These are phyloP conservation scores for Suhomyces bolitotheri DNA, from an alignment of 1,139 yeast genomes.

Conservation along the genomic window DNA sequence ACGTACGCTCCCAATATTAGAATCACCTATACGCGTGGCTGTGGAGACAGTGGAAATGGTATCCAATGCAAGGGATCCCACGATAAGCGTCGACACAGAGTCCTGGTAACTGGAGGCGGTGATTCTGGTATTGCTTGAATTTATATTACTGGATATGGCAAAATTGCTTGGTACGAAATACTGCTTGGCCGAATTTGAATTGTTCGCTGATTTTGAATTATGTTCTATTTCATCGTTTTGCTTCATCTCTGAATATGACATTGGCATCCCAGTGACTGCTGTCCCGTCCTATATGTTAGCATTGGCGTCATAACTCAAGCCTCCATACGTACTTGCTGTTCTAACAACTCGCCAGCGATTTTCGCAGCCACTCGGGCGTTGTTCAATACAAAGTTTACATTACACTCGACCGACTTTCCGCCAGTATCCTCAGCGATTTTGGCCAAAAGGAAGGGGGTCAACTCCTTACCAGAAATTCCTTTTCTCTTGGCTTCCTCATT, in stretches of 20 bases:
- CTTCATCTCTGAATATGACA: too few relatives aligned
- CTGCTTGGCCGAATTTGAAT: too few relatives aligned
- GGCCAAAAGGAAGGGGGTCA: constrained; percentile 75
- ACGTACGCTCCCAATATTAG: constrained; percentile 66
- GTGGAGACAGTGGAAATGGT: constrained; percentile 50
- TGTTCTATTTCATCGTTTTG: too few relatives aligned
- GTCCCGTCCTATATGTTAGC: too few relatives aligned
- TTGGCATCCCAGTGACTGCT: too few relatives aligned
- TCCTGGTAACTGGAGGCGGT: too few relatives aligned
- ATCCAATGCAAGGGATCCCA: constrained; percentile 82
- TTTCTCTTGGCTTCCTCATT: constrained; percentile 52
- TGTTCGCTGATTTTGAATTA: too few relatives aligned
- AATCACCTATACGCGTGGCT: constrained; percentile 50
- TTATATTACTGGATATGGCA: too few relatives aligned
- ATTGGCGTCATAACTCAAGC: background rate
- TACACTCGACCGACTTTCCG: constrained; percentile 71
- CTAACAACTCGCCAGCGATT: constrained; percentile 58
- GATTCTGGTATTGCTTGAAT: background rate
- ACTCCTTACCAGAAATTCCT: constrained; percentile 66
- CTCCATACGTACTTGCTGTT: constrained; percentile 30
- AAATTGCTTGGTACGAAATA: too few relatives aligned
- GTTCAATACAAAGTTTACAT: constrained; percentile 73
- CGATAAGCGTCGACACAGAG: constrained; percentile 38
- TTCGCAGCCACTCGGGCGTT: constrained; percentile 70
- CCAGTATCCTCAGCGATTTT: constrained; percentile 65